A percentile compares a stretch with the other conserved stretches of the same genome.
These are phyloP conservation scores for bread wheat (Triticum aestivum) DNA, from an alignment of 176 grass and related monocot genomes.

Conservation along the genomic window DNA sequence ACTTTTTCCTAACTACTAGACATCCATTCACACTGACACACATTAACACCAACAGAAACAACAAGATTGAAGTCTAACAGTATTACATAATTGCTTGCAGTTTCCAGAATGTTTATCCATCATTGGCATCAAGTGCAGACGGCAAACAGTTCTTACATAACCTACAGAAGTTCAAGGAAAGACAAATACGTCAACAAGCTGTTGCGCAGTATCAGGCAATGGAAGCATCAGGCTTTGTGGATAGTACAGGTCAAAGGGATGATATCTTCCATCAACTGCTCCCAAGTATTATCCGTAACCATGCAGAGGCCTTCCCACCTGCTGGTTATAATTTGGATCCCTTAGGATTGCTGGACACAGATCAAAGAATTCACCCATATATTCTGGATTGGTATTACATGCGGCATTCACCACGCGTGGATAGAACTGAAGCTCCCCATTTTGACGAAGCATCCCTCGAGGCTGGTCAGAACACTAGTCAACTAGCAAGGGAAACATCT, in stretches of 20 bases:
- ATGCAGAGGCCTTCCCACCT: constrained; percentile 16
- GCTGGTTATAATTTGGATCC: constrained; percentile 46
- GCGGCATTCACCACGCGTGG: constrained; percentile 32
- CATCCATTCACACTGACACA: neutral
- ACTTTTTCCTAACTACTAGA: neutral
- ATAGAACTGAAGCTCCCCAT: constrained; percentile 33
- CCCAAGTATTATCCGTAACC: constrained; percentile 25
- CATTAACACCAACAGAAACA: neutral
- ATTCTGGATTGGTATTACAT: constrained; percentile 93
- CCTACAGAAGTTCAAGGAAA: constrained; percentile 85
- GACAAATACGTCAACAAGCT: constrained; percentile 42
- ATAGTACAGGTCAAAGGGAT: constrained; percentile 42
- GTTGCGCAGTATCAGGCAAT: constrained; percentile 47
- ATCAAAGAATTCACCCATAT: constrained; percentile 67
- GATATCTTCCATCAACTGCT: constrained; percentile 41
- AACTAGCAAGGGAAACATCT: constrained; percentile 27
- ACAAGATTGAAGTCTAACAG: constrained; percentile 19
- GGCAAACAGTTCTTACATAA: constrained; percentile 70
- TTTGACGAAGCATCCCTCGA: constrained; percentile 5
- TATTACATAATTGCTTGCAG: constrained; percentile 45
- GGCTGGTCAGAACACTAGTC: constrained; percentile 8
- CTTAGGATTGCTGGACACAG: constrained; percentile 55
- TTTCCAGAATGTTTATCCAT: constrained; percentile 87
- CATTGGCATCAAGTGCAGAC: constrained; percentile 60
- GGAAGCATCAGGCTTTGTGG: constrained; percentile 50